Evolutionary conservation across 129 eudicot genomes (phyloP).

Genomic region (Scalesia atractyloides): DNA sequence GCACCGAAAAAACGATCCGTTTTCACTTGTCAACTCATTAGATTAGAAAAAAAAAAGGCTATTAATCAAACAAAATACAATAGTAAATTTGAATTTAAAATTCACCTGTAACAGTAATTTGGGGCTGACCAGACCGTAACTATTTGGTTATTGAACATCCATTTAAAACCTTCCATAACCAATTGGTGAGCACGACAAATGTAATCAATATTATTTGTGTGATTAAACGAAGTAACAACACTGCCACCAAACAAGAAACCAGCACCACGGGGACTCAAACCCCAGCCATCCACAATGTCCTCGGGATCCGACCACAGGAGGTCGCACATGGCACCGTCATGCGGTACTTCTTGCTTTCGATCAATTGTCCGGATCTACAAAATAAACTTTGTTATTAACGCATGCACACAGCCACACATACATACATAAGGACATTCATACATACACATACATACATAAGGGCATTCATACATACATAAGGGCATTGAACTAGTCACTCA

Average conservation of each 20-base stretch:
- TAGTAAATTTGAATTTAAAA: background rate
- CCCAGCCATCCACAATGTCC: conserved; percentile 96
- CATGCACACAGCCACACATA: background rate
- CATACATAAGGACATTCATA: too few relatives aligned
- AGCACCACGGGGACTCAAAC: conserved; percentile 99
- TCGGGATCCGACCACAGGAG: conserved; percentile 98
- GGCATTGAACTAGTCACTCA: conserved; percentile 11
- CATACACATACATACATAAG: too few relatives aligned
- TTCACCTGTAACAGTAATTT: conserved; percentile 91
- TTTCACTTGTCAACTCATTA: too few relatives aligned
- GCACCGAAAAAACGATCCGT: too few relatives aligned
- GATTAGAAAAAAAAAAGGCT: background rate
- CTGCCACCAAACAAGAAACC: conserved; percentile 96
- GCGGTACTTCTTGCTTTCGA: conserved; percentile 98
- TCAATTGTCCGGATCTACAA: conserved; percentile 90
- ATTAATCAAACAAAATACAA: background rate
- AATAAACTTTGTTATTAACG: conserved; percentile 3
- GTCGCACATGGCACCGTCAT: conserved; percentile 99
- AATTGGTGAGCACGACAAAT: conserved; percentile 97
- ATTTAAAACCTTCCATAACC: conserved; percentile 97
- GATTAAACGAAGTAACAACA: conserved; percentile 81
- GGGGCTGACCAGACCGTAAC: conserved; percentile 99
- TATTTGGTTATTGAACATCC: conserved; percentile 97
- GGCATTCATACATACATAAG: too few relatives aligned
- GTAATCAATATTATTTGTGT: conserved; percentile 83